Evolutionary conservation across 1,139 yeast genomes (phyloP).

Genomic region (Blastobotrys apis): DNA sequence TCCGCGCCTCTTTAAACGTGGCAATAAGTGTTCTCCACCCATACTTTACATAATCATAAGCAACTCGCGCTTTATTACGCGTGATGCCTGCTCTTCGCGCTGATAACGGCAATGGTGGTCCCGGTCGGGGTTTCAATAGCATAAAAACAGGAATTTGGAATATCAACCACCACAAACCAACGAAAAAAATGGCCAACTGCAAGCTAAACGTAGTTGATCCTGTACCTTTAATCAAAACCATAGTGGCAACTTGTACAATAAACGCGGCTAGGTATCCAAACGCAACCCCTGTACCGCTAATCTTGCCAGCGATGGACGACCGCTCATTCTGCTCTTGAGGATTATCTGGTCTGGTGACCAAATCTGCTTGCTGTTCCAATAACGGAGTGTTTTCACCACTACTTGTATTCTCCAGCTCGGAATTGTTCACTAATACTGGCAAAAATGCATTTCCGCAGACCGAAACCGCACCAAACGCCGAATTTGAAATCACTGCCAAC

Average conservation of each 20-base stretch:
- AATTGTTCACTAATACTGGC: conserved; percentile 49
- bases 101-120: conserved; percentile 29
- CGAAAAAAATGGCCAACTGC: conserved; percentile 51
- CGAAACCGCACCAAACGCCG: conserved; percentile 67
- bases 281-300: conserved; percentile 65
- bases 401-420: conserved; percentile 11
- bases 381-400: conserved; percentile 16
- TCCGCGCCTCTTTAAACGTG: conserved; percentile 52
- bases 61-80: conserved; percentile 8
- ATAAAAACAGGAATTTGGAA: conserved; percentile 56
- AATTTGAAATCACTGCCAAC: conserved; percentile 55
- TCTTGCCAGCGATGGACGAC: conserved; percentile 25
- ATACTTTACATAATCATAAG: conserved; percentile 34
- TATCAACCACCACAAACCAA: conserved; percentile 68
- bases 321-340: conserved; percentile 10
- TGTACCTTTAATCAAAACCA: conserved; percentile 45
- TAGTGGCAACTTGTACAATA: conserved; percentile 54
- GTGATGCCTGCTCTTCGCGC: not conserved
- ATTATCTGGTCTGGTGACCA: not conserved
- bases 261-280: conserved; percentile 62
- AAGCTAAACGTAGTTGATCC: conserved; percentile 45
- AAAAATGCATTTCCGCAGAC: conserved; percentile 72
- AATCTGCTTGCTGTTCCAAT: conserved; percentile 17
- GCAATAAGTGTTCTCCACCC: conserved; percentile 57
- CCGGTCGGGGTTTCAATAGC: conserved; percentile 44